phyloP scores from a whole-genome alignment of 2,329 filamentous ascomycete genomes.

The Exophiala sideris region DNA sequence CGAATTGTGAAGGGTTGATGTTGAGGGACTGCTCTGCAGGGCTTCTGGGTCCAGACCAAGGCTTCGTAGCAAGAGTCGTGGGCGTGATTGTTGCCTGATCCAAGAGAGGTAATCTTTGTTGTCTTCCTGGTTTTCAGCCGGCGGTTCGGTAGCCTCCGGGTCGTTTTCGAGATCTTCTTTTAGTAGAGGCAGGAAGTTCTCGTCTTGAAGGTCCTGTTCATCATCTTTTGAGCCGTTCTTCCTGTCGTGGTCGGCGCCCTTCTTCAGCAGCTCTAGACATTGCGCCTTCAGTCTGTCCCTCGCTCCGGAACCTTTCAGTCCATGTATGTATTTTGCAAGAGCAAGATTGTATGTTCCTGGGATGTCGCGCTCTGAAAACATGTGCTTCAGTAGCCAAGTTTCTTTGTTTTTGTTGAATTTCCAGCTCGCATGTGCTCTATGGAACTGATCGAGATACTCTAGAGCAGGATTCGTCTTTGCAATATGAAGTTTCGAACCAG shows the following conservation, averaged over 20 bases:
- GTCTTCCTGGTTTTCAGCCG: slow-evolving; percentile 41
- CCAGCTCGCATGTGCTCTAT: slow-evolving; percentile 68
- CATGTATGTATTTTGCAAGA: slow-evolving; percentile 73
- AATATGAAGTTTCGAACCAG: slow-evolving; percentile 27
- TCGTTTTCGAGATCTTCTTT: slow-evolving; percentile 20
- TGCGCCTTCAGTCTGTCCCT: slow-evolving; percentile 62
- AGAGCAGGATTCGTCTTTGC: slow-evolving; percentile 22
- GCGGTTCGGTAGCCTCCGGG: neutral
- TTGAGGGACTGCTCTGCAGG: neutral
- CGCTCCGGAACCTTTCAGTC: slow-evolving; percentile 71
- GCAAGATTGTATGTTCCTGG: slow-evolving; percentile 68
- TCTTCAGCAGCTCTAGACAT: slow-evolving; percentile 60
- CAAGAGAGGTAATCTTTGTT: slow-evolving; percentile 26
- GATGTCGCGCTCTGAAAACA: slow-evolving; percentile 69
- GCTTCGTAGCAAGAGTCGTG: slow-evolving; percentile 20
- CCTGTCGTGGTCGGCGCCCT: slow-evolving; percentile 49
- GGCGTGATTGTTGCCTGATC: slow-evolving; percentile 15
- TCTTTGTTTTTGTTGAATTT: slow-evolving; percentile 97
- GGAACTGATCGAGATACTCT: slow-evolving; percentile 73
- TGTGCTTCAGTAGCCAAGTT: slow-evolving; percentile 76
- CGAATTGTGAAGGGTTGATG: too few species aligned
- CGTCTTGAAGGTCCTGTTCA: neutral
- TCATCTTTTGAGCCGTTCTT: neutral
- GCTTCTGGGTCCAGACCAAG: slow-evolving; percentile 25
- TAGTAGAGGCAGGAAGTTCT: slow-evolving; percentile 10